These are phyloP conservation scores for Barbatosphaeria neglecta DNA, from an alignment of 495 filamentous ascomycete species.

Conservation along the genomic window DNA sequence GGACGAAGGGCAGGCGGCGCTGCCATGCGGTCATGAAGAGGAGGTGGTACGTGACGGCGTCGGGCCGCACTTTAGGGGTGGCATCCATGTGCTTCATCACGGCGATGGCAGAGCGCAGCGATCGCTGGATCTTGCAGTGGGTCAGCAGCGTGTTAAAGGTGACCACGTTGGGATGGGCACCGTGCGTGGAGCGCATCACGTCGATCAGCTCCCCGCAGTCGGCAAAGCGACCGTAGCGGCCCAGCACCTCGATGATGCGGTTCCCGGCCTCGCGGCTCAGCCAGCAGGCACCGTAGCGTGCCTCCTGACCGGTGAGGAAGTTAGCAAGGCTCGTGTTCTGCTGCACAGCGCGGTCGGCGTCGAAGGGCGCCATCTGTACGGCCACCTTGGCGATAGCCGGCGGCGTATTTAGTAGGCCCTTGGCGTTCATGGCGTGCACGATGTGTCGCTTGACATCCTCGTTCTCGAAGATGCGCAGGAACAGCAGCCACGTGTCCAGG, in stretches of 20 bases:
- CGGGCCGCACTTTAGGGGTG: constrained; percentile 3
- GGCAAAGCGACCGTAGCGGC: constrained; percentile 11
- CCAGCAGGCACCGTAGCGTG: constrained; percentile 27
- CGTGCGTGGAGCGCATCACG: constrained; percentile 5
- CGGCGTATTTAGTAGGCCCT: constrained; percentile 13
- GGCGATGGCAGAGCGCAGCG: constrained; percentile 5
- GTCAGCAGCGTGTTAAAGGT: constrained; percentile 26
- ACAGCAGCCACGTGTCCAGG: constrained; percentile 25
- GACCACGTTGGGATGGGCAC: constrained; percentile 6
- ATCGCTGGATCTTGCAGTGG: constrained; percentile 11
- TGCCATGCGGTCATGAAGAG: constrained; percentile 21
- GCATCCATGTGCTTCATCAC: constrained; percentile 12
- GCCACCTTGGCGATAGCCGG: constrained; percentile 11
- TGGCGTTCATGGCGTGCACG: constrained; percentile 16
- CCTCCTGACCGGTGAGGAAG: constrained; percentile 18
- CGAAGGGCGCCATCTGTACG: constrained; percentile 17
- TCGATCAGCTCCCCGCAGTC: constrained; percentile 14
- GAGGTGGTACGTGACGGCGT: constrained; percentile 11
- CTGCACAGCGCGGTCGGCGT: constrained; percentile 18
- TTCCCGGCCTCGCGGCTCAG: constrained; percentile 17
- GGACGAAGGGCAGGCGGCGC: constrained; percentile 17
- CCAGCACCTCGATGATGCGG: constrained; percentile 18
- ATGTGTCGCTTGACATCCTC: constrained; percentile 24
- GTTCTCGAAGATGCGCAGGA: constrained; percentile 25
- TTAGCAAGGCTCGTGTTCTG: constrained; percentile 6